Conservation (phyloP, 345 rosid species). For the Adansonia digitata region DNA sequence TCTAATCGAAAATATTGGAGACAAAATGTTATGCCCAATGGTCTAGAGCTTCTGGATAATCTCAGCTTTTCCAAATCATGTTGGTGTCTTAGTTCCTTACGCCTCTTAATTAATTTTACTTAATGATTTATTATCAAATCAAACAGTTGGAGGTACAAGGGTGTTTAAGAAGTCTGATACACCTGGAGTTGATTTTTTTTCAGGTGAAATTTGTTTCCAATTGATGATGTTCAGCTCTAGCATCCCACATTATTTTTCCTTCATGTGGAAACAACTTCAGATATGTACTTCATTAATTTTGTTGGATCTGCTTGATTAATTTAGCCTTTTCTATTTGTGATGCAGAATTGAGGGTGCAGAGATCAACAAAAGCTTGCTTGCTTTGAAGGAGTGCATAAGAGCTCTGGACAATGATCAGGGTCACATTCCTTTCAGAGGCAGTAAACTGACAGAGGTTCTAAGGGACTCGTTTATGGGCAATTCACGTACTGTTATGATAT, state of each 20-base stretch:
- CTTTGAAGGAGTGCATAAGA: constrained; percentile 94
- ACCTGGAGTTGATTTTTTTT: background rate
- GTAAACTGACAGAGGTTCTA: constrained; percentile 95
- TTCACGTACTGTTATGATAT: constrained; percentile 96
- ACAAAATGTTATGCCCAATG: background rate
- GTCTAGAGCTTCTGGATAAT: background rate
- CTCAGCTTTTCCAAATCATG: background rate
- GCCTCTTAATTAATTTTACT: background rate
- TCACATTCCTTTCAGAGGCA: constrained; percentile 98
- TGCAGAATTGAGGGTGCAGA: constrained; percentile 96
- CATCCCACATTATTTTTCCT: background rate
- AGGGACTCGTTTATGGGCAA: constrained; percentile 97
- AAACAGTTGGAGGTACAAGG: background rate
- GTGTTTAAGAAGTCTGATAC: background rate
- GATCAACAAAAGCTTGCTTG: constrained; percentile 96
- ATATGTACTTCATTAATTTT: background rate
- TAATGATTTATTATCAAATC: background rate
- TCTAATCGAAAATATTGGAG: background rate
- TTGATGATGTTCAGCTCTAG: background rate
- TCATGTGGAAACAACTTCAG: background rate
- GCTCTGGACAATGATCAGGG: constrained; percentile 99
- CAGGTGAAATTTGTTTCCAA: background rate
- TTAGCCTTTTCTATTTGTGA: constrained; percentile 15
- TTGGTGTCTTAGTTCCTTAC: too few species aligned
- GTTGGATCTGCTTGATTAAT: constrained; percentile 8